phyloP scores from a whole-genome alignment of 495 filamentous ascomycete genomes.

The Hapsidospora chrysogenum region DNA sequence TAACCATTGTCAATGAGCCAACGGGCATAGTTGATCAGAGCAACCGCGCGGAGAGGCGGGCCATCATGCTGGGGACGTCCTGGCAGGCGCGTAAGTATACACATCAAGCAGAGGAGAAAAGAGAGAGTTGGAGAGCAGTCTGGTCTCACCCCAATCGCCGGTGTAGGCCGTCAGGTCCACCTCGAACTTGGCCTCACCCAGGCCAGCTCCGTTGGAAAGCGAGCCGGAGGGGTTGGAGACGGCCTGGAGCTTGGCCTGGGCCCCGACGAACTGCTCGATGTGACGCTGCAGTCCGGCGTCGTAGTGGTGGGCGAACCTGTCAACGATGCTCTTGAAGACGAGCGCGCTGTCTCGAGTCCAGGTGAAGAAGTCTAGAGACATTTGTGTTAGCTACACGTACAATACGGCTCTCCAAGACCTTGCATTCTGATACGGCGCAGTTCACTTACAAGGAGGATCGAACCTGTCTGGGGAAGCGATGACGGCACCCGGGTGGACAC shows the following conservation, averaged over 20 bases:
- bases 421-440: too few species aligned
- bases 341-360: constrained; percentile 62
- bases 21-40: constrained; percentile 28
- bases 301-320: constrained; percentile 40
- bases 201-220: constrained; percentile 29
- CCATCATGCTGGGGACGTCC: constrained; percentile 53
- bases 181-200: constrained; percentile 46
- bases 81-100: too few species aligned
- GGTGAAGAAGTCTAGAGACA: constrained; percentile 37
- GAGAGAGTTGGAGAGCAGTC: too few species aligned
- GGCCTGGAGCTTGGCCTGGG: constrained; percentile 44
- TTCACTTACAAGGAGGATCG: constrained; percentile 43
- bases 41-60: constrained; percentile 50
- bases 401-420: too few species aligned
- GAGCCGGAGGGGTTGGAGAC: constrained; percentile 43
- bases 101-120: too few species aligned
- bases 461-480: constrained; percentile 44
- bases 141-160: constrained; percentile 39
- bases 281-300: constrained; percentile 25
- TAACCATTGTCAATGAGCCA: constrained; percentile 33
- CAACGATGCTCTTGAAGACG: constrained; percentile 41
- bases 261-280: constrained; percentile 39
- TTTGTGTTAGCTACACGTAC: constrained; percentile 2
- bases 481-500: constrained; percentile 35
- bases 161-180: constrained; percentile 43